Conservation (phyloP, 345 rosid species). For the Psidium friedrichsthalianum region DNA sequence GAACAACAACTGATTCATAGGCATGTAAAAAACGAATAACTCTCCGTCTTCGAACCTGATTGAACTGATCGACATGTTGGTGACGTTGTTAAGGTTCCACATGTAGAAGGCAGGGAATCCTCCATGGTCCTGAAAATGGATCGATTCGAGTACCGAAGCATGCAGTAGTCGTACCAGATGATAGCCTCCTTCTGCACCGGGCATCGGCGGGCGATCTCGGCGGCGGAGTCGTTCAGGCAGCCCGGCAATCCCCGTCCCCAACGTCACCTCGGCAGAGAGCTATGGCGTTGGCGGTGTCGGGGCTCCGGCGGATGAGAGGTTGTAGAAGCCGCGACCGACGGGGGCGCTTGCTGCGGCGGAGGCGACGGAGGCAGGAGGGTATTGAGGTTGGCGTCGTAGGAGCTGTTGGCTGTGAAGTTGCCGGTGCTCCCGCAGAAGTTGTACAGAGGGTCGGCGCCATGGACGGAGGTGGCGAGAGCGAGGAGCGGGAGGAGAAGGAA, state of each 20-base stretch:
- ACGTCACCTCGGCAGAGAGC: neutral
- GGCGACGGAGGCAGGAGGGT: neutral
- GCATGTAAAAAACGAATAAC: neutral
- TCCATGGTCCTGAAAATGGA: neutral
- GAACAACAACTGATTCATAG: neutral
- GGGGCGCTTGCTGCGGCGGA: neutral
- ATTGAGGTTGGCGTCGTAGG: neutral
- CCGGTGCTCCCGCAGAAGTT: neutral
- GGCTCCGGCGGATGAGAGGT: neutral
- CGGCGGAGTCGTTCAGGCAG: neutral
- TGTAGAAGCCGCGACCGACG: neutral
- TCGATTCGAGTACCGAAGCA: neutral
- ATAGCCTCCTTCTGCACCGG: neutral
- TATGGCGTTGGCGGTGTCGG: neutral
- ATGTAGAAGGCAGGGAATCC: rapidly evolving
- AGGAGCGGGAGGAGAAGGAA: neutral
- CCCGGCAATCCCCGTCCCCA: neutral
- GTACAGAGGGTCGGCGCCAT: neutral
- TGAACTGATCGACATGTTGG: neutral
- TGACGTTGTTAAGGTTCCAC: neutral
- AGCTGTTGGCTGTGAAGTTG: neutral
- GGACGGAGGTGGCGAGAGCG: neutral
- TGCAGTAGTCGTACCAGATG: neutral
- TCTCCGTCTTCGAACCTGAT: neutral
- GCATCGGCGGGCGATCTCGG: neutral